Conservation (phyloP, 805 yeast species). For the Debaryomyces tyrocola region DNA sequence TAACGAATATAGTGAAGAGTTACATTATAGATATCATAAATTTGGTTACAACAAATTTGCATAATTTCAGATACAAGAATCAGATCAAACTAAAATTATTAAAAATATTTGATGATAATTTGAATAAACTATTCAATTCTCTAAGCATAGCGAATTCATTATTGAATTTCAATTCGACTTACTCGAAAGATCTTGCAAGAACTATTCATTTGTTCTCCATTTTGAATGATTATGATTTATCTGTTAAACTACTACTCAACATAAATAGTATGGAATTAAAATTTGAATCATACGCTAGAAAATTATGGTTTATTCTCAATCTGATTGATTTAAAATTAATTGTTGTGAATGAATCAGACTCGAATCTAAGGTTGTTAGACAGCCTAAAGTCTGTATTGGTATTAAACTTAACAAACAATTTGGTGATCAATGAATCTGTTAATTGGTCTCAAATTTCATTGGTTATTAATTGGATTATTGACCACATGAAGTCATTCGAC, state of each 20-base stretch:
- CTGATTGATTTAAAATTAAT: slow-evolving; percentile 9
- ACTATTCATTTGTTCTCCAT: slow-evolving; percentile 33
- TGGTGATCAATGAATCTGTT: slow-evolving; percentile 22
- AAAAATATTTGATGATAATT: slow-evolving; percentile 14
- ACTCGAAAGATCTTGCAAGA: not conserved
- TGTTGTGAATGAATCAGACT: not conserved
- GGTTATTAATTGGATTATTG: slow-evolving; percentile 25
- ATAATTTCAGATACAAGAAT: slow-evolving; percentile 24
- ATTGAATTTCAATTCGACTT: not conserved
- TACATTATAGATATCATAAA: slow-evolving; percentile 34
- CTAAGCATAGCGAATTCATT: slow-evolving; percentile 3
- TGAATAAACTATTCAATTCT: slow-evolving; percentile 13
- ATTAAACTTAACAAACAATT: slow-evolving; percentile 28
- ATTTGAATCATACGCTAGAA: slow-evolving; percentile 30
- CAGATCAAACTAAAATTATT: slow-evolving; percentile 18
- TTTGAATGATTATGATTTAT: slow-evolving; percentile 35
- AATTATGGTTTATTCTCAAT: slow-evolving; percentile 27
- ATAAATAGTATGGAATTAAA: slow-evolving; percentile 20
- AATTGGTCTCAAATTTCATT: slow-evolving; percentile 27
- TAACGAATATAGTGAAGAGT: slow-evolving; percentile 25
- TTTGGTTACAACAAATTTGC: slow-evolving; percentile 27
- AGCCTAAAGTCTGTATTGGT: slow-evolving; percentile 30
- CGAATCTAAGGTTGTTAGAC: slow-evolving; percentile 8
- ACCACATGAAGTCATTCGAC: slow-evolving; percentile 10
- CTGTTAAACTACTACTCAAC: slow-evolving; percentile 25